Conservation (phyloP, 768 basidiomycete species). For the Pleurotus tuoliensis region DNA sequence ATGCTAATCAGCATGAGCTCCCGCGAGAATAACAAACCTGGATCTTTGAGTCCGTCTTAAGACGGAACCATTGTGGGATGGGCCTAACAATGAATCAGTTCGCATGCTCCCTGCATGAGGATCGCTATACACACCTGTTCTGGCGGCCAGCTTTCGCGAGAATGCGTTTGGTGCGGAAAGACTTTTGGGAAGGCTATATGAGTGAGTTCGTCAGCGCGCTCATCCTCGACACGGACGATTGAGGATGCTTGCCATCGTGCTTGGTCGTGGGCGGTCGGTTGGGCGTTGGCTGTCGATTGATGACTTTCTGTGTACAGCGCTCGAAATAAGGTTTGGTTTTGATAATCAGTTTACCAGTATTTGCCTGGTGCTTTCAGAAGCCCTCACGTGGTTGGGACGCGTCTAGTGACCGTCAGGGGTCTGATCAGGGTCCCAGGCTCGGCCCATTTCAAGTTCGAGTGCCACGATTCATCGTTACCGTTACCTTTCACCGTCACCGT, state of each 20-base stretch:
- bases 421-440: no score
- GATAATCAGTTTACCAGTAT: slow-evolving; percentile 4
- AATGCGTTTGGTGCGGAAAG: slow-evolving; percentile 94
- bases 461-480: not conserved
- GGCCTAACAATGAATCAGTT: slow-evolving; percentile 47
- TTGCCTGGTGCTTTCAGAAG: not conserved
- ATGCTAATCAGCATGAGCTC: not conserved
- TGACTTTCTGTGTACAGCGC: slow-evolving; percentile 6
- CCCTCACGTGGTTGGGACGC: not conserved
- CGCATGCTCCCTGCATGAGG: not conserved
- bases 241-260: slow-evolving; percentile 41
- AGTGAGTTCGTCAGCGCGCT: slow-evolving; percentile 9
- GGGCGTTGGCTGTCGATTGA: not conserved
- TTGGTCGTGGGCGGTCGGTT: not conserved
- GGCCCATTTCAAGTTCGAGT: no score
- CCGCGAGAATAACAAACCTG: slow-evolving; percentile 51
- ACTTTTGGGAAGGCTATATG: slow-evolving; percentile 94
- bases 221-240: not conserved
- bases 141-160: slow-evolving; percentile 95
- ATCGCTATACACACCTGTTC: slow-evolving; percentile 68
- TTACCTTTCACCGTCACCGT: not conserved
- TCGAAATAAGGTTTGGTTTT: slow-evolving; percentile 6
- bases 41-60: slow-evolving; percentile 94
- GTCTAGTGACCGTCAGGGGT: not conserved
- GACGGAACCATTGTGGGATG: slow-evolving; percentile 99